phyloP scores from a whole-genome alignment of 2,329 filamentous ascomycete genomes.

The Colletotrichum gloeosporioides region DNA sequence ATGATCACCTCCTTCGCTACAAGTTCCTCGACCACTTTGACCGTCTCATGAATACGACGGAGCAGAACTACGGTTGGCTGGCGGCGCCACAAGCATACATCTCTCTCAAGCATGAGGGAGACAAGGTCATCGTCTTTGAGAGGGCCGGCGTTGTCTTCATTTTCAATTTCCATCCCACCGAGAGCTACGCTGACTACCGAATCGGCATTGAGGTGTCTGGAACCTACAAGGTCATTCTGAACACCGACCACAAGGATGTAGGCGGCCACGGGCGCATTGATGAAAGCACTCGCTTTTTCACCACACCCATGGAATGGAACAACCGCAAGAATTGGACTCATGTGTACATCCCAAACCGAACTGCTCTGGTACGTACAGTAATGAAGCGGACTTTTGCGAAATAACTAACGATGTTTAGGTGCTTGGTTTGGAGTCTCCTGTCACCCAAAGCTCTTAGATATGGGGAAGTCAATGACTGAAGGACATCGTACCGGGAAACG shows the following conservation, averaged over 20 bases:
- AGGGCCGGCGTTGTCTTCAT: slow-evolving; percentile 88
- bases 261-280: slow-evolving; percentile 83
- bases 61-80: slow-evolving; percentile 92
- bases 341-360: slow-evolving; percentile 85
- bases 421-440: slow-evolving; percentile 45
- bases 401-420: slow-evolving; percentile 43
- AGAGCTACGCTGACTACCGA: slow-evolving; percentile 90
- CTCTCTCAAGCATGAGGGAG: slow-evolving; percentile 88
- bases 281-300: slow-evolving; percentile 87
- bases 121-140: slow-evolving; percentile 97
- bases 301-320: slow-evolving; percentile 90
- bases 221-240: slow-evolving; percentile 86
- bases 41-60: slow-evolving; percentile 84
- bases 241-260: slow-evolving; percentile 77
- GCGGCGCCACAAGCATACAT: slow-evolving; percentile 86
- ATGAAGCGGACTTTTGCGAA: neutral
- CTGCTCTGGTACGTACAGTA: slow-evolving; percentile 71
- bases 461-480: neutral
- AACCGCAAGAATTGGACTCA: slow-evolving; percentile 88
- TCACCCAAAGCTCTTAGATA: slow-evolving; percentile 27
- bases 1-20: slow-evolving; percentile 87
- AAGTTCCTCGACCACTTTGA: slow-evolving; percentile 94
- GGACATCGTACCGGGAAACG: neutral
- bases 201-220: slow-evolving; percentile 86
- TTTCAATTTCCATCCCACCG: slow-evolving; percentile 91